Percentiles rank a stretch among this genome's conserved stretches.
These are phyloP conservation scores for Colletotrichum neosansevieriae DNA, from an alignment of 2,329 filamentous ascomycete genomes.

Conservation along the genomic window DNA sequence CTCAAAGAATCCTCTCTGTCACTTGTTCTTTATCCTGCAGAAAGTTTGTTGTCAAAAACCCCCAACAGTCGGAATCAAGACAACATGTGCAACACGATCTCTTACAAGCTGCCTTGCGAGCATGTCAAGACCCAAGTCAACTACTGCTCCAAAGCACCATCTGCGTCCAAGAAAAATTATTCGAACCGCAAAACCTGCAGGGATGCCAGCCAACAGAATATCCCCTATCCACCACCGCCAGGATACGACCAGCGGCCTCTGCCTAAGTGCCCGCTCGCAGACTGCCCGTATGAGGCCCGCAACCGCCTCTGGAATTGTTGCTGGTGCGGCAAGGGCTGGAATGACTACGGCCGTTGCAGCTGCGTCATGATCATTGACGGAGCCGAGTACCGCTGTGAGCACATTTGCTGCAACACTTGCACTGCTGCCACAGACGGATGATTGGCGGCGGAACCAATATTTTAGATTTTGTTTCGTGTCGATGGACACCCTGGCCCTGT, in stretches of 20 bases:
- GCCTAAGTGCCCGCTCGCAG: slow-evolving; percentile 59
- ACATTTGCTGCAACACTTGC: slow-evolving; percentile 66
- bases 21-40: not conserved
- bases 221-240: slow-evolving; percentile 62
- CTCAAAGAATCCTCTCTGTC: not conserved
- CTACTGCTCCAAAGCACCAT: slow-evolving; percentile 58
- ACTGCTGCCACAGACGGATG: slow-evolving; percentile 50
- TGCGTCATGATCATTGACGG: slow-evolving; percentile 66
- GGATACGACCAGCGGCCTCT: slow-evolving; percentile 50
- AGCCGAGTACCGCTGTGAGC: slow-evolving; percentile 62
- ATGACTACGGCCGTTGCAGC: slow-evolving; percentile 61
- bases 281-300: slow-evolving; percentile 63
- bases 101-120: slow-evolving; percentile 64
- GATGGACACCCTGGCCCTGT: too few relatives aligned
- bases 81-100: slow-evolving; percentile 63
- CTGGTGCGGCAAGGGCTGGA: slow-evolving; percentile 67
- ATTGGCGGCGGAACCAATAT: not conserved
- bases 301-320: slow-evolving; percentile 67
- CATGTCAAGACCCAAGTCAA: slow-evolving; percentile 59
- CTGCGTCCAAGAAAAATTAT: slow-evolving; percentile 43
- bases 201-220: slow-evolving; percentile 56
- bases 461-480: too few relatives aligned
- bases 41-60: not conserved
- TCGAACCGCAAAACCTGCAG: slow-evolving; percentile 54
- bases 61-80: slow-evolving; percentile 5